Base-by-base conservation (phyloP, 306 rosid genomes). In the Cucumis melo region DNA sequence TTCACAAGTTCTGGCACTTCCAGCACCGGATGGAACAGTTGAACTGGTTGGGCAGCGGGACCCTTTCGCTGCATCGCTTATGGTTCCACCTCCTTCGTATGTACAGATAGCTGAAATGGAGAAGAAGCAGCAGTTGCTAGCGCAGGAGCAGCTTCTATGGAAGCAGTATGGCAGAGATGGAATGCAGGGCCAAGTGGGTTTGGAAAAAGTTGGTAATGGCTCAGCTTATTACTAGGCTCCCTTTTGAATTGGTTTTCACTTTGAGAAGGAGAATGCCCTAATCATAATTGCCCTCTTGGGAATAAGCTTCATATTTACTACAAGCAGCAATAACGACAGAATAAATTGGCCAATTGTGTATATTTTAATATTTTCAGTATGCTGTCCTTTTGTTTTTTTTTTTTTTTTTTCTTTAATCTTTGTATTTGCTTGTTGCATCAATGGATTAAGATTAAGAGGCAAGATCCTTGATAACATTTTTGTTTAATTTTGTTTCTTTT, bases 61-160 rank as follows among this genome's bases (percentile, higher is more conserved):
- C 27, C 98, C 98, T 0, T 93, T 93, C 60, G 92, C 92, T 0
- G 96, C 97, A 27, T 93, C 98, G 1, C 86, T 91, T 4, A 14
- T 81, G 0, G 97, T 93, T 79, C 92, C 97, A 0, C 89, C 97
- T 8, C 98, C 98, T 74, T 84, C 97, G 1, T 91, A 93, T 59
- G 96, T 93, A 62, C 98, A 93, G 80, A 88, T 93, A 32, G 97
- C 93, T 1, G 97, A 93, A 14, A 85, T 91, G 87, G 98, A 91
- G 89, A 91, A 80, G 87, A 93, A 88, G 86, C 97, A 91, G 75
- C 87, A 84, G 15, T 74, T 89, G 79, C 96, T 89, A 73, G 72
- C 87, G 77, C 96, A 87, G 76, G 98, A 91, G 61, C 97, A 91
- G 62, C 88, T 82, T 38, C 29, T 87, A 41, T 93, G 98, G 98